Evolutionary conservation across 768 basidiomycete genomes (phyloP), one percentile per base, ranked within the genome.

Genomic region (Saitozyma sp.): DNA sequence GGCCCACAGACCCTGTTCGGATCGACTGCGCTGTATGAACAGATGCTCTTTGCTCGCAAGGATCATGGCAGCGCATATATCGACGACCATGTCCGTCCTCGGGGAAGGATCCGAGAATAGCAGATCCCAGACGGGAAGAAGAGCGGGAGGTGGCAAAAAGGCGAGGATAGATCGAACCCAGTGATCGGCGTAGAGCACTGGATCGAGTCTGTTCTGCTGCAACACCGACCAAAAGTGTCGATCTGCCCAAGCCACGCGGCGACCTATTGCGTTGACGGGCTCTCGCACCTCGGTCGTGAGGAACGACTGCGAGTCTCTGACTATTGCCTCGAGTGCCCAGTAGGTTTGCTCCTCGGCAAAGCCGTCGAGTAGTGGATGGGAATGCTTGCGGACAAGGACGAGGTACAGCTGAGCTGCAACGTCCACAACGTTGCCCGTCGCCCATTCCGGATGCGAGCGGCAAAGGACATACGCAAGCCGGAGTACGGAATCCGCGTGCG

Each of bases 51-150:
- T 70, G 37, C 67, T 50, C 39, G 74, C 66, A 10, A 79, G 53
- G 0, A 79, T 46, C 68, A 78, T 71, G 8, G 76, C 71, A 13
- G 71, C 71, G 49, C 67, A 68, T 17, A 77, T 56, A 55, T 77
- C 76, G 17, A 76, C 51, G 1, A 75, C 37, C 16, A 71, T 43
- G 40, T 77, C 76, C 16, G 64, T 64, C 29, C 29, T 29, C 0
- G 64, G 51, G 5, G 61, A 56, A 0, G 59, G 54, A 40, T 76
- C 73, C 2, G 78, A 63, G 17, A 79, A 56, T 9, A 79, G 45
- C 14, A 69, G 67, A 55, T 79, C 78, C 73, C 71, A 74, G 8
- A 77, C 19, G 0, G 64, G 70, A 9, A 68, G 56, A 9, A 79
- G 58, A 16, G 58, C 29, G 11, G 53, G 17, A 8, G 59, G 37